A percentile compares a stretch with the other conserved stretches of the same genome.
These are phyloP conservation scores for Yamadazyma takamatsuzukensis DNA, from an alignment of 805 yeast species.

Conservation along the genomic window DNA sequence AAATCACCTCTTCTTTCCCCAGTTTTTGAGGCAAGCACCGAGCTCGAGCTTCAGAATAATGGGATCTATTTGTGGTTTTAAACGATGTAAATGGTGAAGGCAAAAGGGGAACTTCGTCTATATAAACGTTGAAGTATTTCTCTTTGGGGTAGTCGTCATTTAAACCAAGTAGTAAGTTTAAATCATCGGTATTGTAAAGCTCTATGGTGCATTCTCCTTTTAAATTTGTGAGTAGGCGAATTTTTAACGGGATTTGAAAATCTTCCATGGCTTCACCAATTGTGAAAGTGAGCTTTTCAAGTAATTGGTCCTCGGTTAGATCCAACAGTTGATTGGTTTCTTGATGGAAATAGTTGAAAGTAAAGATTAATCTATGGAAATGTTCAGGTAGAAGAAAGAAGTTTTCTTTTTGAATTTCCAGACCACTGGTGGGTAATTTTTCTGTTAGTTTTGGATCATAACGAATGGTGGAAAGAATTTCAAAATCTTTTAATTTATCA, in stretches of 20 bases:
- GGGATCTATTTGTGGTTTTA: slow-evolving; percentile 74
- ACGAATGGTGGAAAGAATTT: slow-evolving; percentile 66
- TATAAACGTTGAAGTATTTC: slow-evolving; percentile 57
- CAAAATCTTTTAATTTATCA: slow-evolving; percentile 41
- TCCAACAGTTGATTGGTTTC: slow-evolving; percentile 18
- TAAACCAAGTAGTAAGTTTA: slow-evolving; percentile 31
- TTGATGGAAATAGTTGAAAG: slow-evolving; percentile 48
- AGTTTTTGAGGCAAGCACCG: slow-evolving; percentile 42
- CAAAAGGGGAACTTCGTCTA: slow-evolving; percentile 51
- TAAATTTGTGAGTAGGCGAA: slow-evolving; percentile 28
- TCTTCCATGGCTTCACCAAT: slow-evolving; percentile 24
- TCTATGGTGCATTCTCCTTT: slow-evolving; percentile 30
- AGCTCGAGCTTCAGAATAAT: slow-evolving; percentile 59
- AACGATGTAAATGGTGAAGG: slow-evolving; percentile 76
- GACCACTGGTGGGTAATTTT: slow-evolving; percentile 22
- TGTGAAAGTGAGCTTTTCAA: slow-evolving; percentile 26
- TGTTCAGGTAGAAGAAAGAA: slow-evolving; percentile 70
- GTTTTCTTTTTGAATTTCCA: slow-evolving; percentile 21
- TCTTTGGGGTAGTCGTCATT: slow-evolving; percentile 7
- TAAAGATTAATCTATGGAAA: slow-evolving; percentile 51
- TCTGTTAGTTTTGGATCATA: slow-evolving; percentile 60
- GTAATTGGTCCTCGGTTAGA: slow-evolving; percentile 34
- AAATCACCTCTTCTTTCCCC: slow-evolving; percentile 65
- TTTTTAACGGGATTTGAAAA: slow-evolving; percentile 25
- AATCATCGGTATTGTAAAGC: slow-evolving; percentile 23